Conservation (phyloP, 441 rosid genomes). For the Jatropha multifida region DNA sequence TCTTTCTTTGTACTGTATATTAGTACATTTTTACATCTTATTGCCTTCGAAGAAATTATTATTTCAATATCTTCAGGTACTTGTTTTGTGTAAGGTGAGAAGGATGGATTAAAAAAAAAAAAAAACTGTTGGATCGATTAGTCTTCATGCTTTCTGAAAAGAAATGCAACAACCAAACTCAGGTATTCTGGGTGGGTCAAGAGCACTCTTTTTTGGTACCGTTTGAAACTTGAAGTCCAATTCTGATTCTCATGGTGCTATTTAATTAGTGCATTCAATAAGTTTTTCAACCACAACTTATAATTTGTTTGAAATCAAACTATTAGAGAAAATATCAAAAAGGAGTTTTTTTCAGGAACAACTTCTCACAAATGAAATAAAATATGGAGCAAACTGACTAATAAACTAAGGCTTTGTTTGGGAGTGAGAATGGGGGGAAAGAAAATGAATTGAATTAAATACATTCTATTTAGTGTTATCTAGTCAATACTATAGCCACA, state of each 20-base stretch:
- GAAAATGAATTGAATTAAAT: too few relatives aligned
- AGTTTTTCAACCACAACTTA: neutral
- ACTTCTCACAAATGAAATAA: too few relatives aligned
- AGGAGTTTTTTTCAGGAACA: too few relatives aligned
- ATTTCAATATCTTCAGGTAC: constrained; percentile 11
- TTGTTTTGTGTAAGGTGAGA: constrained; percentile 6
- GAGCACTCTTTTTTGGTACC: neutral
- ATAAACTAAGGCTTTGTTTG: too few relatives aligned
- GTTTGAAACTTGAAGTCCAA: neutral
- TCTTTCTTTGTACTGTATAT: neutral
- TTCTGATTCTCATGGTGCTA: neutral
- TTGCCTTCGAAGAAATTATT: constrained; percentile 5
- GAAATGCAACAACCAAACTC: neutral
- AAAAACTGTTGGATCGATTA: neutral
- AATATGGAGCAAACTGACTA: too few relatives aligned
- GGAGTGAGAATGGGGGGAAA: too few relatives aligned
- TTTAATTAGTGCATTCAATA: constrained; percentile 1
- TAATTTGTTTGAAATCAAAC: neutral
- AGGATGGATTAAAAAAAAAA: neutral
- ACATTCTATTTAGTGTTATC: too few relatives aligned
- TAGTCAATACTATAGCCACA: too few relatives aligned
- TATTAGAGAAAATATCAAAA: neutral
- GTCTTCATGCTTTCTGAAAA: neutral
- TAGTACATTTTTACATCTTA: neutral
- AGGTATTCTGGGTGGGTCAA: neutral